phyloP scores from a whole-genome alignment of 2,329 filamentous ascomycete genomes.

The Aspergillus terreus region DNA sequence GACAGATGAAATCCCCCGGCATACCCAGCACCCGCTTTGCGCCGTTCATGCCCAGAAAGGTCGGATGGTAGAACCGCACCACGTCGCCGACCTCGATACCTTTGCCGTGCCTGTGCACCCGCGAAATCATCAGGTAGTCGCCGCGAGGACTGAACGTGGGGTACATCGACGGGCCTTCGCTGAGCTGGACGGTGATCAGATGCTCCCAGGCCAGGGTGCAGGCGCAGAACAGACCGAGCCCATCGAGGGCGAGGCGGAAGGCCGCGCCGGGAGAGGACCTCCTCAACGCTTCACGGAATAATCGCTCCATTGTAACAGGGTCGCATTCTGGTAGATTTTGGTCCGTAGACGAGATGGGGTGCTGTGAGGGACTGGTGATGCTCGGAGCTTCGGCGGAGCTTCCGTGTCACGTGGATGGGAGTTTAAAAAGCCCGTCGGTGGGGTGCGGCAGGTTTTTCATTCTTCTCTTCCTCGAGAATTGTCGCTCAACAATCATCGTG shows the following conservation, averaged over 20 bases:
- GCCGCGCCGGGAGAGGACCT: slow-evolving; percentile 19
- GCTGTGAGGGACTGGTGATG: neutral
- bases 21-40: slow-evolving; percentile 78
- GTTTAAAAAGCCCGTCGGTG: slow-evolving; percentile 13
- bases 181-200: slow-evolving; percentile 56
- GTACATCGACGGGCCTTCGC: slow-evolving; percentile 79
- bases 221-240: slow-evolving; percentile 33
- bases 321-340: slow-evolving; percentile 3
- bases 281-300: slow-evolving; percentile 26
- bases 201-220: slow-evolving; percentile 50
- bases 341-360: too few relatives aligned
- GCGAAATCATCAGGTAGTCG: slow-evolving; percentile 67
- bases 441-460: slow-evolving; percentile 1
- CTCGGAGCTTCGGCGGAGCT: slow-evolving; percentile 7
- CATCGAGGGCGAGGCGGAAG: slow-evolving; percentile 28
- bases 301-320: slow-evolving; percentile 22
- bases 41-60: slow-evolving; percentile 56
- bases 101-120: slow-evolving; percentile 65
- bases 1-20: slow-evolving; percentile 57
- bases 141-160: slow-evolving; percentile 70
- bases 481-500: too few relatives aligned
- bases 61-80: slow-evolving; percentile 72
- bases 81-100: slow-evolving; percentile 74
- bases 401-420: slow-evolving; percentile 10
- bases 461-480: slow-evolving; percentile 4